Evolutionary conservation across 805 yeast species (phyloP).

Genomic region (Ogataea haglerorum): DNA sequence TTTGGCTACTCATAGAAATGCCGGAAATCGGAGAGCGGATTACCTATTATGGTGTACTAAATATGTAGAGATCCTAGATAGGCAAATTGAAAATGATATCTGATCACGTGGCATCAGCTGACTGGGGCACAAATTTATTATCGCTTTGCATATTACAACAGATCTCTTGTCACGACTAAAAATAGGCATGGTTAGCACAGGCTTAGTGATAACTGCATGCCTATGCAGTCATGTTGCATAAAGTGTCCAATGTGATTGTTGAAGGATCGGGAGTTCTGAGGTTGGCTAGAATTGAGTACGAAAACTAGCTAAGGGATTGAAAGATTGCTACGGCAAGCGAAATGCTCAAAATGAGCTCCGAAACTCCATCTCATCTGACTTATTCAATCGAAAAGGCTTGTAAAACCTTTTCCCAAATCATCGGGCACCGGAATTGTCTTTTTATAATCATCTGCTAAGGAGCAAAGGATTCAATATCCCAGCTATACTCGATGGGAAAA

Average conservation of each 20-base stretch:
- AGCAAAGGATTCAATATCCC: constrained; percentile 16
- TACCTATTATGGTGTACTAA: constrained; percentile 16
- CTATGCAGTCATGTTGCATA: too few species aligned
- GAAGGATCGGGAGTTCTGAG: too few species aligned
- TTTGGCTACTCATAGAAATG: constrained; percentile 32
- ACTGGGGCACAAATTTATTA: too few species aligned
- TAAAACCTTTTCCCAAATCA: constrained; percentile 11
- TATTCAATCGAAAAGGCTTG: constrained; percentile 10
- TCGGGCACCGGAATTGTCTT: constrained; percentile 15
- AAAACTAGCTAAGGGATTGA: too few species aligned
- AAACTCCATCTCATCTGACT: constrained; percentile 8
- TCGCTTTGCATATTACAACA: too few species aligned
- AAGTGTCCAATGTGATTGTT: too few species aligned
- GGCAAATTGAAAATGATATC: background rate
- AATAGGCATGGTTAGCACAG: too few species aligned
- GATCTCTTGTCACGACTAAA: too few species aligned
- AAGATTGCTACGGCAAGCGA: background rate
- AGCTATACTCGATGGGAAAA: constrained; percentile 17
- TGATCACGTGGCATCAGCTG: background rate
- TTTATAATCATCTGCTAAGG: constrained; percentile 13
- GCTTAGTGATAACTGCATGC: too few species aligned
- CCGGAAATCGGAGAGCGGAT: constrained; percentile 57
- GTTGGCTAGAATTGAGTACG: background rate
- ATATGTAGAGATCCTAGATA: too few species aligned
- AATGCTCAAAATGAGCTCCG: background rate